Evolutionary conservation across 805 yeast genomes (phyloP).

Genomic region (Myxozyma vanderwaltii): DNA sequence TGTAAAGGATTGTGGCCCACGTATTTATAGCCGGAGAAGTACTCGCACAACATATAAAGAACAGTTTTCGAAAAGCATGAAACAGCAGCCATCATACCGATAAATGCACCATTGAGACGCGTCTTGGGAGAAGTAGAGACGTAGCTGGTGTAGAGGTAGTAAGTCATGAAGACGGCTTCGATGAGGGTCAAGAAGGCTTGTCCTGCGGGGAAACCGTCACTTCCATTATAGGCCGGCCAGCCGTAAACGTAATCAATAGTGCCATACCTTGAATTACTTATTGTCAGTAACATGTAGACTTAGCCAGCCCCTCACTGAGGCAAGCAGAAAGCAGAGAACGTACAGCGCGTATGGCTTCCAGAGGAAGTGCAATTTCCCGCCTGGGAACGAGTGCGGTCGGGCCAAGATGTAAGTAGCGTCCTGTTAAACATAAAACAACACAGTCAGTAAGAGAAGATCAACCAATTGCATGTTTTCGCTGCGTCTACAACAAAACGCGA

Average conservation of each 20-base stretch:
- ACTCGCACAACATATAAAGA: constrained; percentile 27
- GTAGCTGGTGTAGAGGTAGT: constrained; percentile 20
- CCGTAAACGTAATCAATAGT: constrained; percentile 32
- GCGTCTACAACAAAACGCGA: background rate
- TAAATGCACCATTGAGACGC: constrained; percentile 20
- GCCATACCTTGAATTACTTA: constrained; percentile 16
- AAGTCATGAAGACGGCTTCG: constrained; percentile 14
- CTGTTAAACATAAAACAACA: constrained; percentile 2
- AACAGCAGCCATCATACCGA: constrained; percentile 26
- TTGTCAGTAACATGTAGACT: too few relatives aligned
- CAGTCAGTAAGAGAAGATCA: background rate
- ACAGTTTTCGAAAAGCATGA: constrained; percentile 31
- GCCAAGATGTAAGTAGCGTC: constrained; percentile 26
- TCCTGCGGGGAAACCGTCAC: constrained; percentile 30
- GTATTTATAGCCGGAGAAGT: constrained; percentile 28
- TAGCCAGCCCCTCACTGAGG: too few relatives aligned
- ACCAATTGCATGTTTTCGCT: background rate
- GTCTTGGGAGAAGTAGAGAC: background rate
- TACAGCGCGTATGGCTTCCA: constrained; percentile 34
- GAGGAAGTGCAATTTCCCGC: constrained; percentile 28
- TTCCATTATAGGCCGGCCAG: constrained; percentile 19
- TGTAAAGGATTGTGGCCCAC: constrained; percentile 30
- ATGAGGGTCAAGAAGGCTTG: constrained; percentile 28
- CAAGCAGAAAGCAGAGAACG: background rate
- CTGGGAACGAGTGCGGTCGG: constrained; percentile 32